Conservation (phyloP, 2,329 filamentous ascomycete genomes). For the Verticillium longisporum region DNA sequence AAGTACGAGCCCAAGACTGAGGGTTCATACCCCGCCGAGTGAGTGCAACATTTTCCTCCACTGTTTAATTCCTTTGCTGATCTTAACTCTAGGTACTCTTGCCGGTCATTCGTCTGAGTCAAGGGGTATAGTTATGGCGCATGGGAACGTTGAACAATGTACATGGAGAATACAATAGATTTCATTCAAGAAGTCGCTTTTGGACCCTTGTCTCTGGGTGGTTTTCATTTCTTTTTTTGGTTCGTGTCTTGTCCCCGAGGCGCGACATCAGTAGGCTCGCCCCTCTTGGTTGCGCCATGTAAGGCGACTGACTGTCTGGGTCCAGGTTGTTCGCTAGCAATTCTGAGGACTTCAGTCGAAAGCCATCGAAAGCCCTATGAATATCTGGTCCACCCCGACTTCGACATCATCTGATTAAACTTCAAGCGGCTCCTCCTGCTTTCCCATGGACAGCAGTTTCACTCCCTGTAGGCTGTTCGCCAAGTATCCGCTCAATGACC, state of each 20-base stretch:
- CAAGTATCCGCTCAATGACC: conserved; percentile 68
- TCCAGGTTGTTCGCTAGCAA: too few relatives aligned
- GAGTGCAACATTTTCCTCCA: conserved; percentile 28
- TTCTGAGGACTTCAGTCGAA: not conserved
- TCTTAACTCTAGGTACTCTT: conserved; percentile 48
- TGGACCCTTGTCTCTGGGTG: not conserved
- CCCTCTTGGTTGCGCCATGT: too few relatives aligned
- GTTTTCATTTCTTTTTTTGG: too few relatives aligned
- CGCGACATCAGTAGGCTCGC: too few relatives aligned
- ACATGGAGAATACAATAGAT: conserved; percentile 20
- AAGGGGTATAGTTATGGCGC: conserved; percentile 14
- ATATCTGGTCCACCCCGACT: not conserved
- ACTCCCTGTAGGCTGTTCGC: too few relatives aligned
- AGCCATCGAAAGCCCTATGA: not conserved
- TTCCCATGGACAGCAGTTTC: not conserved
- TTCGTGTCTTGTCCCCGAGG: too few relatives aligned
- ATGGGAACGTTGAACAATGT: conserved; percentile 15
- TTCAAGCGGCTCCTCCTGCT: not conserved
- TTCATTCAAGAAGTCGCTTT: conserved; percentile 9
- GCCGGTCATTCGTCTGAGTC: conserved; percentile 52
- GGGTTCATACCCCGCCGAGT: conserved; percentile 65
- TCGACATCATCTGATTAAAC: not conserved
- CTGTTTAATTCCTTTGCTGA: conserved; percentile 20
- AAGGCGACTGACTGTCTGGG: too few relatives aligned
- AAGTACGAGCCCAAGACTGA: conserved; percentile 60